Percentiles rank a stretch among this genome's conserved stretches.
phyloP scores from a whole-genome alignment of 495 filamentous ascomycete species.

The Penicillium bovifimosum region DNA sequence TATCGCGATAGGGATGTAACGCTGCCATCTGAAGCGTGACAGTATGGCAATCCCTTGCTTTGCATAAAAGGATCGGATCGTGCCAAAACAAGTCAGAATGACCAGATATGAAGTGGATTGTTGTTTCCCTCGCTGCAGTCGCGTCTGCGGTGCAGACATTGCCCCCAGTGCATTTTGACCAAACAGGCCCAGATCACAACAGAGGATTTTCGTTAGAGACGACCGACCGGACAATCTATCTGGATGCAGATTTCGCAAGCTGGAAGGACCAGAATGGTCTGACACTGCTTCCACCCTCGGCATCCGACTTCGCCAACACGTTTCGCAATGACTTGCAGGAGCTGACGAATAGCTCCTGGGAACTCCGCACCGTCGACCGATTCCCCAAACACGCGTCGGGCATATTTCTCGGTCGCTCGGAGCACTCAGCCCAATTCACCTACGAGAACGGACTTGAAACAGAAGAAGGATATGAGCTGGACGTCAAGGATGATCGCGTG shows the following conservation, averaged over 20 bases:
- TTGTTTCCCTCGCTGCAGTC: neutral
- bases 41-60: neutral
- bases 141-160: conserved; percentile 19
- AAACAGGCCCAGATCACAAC: neutral
- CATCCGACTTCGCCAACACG: conserved; percentile 41
- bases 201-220: conserved; percentile 12
- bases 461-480: conserved; percentile 46
- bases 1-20: conserved; percentile 9
- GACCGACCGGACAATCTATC: conserved; percentile 18
- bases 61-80: neutral
- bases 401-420: conserved; percentile 28
- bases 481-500: conserved; percentile 24
- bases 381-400: conserved; percentile 25
- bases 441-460: conserved; percentile 44
- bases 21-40: neutral
- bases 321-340: conserved; percentile 42
- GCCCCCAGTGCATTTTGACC: conserved; percentile 9
- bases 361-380: conserved; percentile 18
- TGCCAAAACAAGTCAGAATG: neutral
- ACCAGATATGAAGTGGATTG: conserved; percentile 13
- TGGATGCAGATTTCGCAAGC: conserved; percentile 16
- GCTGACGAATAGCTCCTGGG: conserved; percentile 29
- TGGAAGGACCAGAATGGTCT: conserved; percentile 33
- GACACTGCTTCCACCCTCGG: conserved; percentile 49
- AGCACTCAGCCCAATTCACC: conserved; percentile 17